Conservation (phyloP, 257 asterid species). For the Mitragyna speciosa region DNA sequence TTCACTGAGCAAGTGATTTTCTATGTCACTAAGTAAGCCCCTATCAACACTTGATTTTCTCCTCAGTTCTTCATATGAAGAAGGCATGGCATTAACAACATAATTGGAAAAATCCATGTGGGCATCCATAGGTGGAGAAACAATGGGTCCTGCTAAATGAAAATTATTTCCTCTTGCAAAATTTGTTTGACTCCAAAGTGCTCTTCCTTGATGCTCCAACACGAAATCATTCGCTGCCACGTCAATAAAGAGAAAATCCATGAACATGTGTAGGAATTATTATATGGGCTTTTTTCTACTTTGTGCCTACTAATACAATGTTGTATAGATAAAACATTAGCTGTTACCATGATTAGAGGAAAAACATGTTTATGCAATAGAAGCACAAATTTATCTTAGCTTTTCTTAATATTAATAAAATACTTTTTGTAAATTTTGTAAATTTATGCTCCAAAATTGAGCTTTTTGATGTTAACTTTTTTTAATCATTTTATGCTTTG, state of each 20-base stretch:
- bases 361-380: too few species aligned
- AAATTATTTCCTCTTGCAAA: conserved; percentile 1
- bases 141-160: conserved; percentile 4
- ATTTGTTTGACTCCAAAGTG: conserved; percentile 22
- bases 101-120: not conserved
- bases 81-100: not conserved
- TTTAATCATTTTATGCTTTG: too few species aligned
- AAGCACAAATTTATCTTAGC: too few species aligned
- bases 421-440: too few species aligned
- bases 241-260: not conserved
- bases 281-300: not conserved
- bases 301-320: not conserved
- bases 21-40: not conserved
- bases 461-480: too few species aligned
- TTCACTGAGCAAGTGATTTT: conserved; percentile 22
- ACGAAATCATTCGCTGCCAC: conserved; percentile 7
- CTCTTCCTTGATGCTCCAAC: conserved; percentile 14
- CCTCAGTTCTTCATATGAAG: not conserved
- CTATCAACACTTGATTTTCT: not conserved
- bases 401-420: too few species aligned
- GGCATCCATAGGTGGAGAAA: not conserved
- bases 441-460: too few species aligned
- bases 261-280: not conserved
- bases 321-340: not conserved
- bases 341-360: not conserved